Evolutionary conservation across 1,284 basidiomycete species (phyloP), one percentile per base, ranked within the genome.

Genomic region (Puccinia triticina): DNA sequence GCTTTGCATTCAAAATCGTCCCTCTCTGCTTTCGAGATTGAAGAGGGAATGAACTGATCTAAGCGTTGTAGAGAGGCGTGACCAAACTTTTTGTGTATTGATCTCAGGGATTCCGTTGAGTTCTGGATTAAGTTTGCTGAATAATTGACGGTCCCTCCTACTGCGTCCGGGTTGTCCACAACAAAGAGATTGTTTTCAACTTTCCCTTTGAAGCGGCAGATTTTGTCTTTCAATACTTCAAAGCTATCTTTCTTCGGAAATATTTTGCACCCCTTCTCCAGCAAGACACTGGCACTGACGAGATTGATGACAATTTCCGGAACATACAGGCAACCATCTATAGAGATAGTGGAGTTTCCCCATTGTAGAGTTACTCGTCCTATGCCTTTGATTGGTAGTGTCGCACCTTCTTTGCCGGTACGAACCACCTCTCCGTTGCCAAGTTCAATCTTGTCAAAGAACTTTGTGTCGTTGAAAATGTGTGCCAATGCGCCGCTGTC

Each of bases 391-490:
- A 69, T 69, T 23, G 40, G 67, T n/a, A 69, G 67, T 2, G 67
- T 69, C 14, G 67, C 67, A 7, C 40, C 40, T n/a, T n/a, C n/a
- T n/a, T n/a, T n/a, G n/a, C n/a, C n/a, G n/a, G n/a, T n/a, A n/a
- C n/a, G n/a, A n/a, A 69, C 48, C 2, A 69, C 67, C 12, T 69
- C 67, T 7, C 23, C 1, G 40, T 69, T 26, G 2, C 67, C 40
- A n/a, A 69, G 23, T 69, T 69, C 67, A 1, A 69, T 10, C 26
- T 29, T 69, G 40, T 69, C 40, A 32, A 74, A 74, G 72, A 74
- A 74, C 5, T 40, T 32, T 8, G 18, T 14, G 48, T 74, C 48
- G 40, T 74, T 74, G 50, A 74, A 74, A 11, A 74, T 74, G 34
- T 74, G 72, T 4, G 16, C n/a, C n/a, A n/a, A n/a, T n/a, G n/a